Evolutionary conservation across 2,329 filamentous ascomycete genomes (phyloP), one percentile per base, ranked within the genome.

Genomic region (Penicillium sp.): DNA sequence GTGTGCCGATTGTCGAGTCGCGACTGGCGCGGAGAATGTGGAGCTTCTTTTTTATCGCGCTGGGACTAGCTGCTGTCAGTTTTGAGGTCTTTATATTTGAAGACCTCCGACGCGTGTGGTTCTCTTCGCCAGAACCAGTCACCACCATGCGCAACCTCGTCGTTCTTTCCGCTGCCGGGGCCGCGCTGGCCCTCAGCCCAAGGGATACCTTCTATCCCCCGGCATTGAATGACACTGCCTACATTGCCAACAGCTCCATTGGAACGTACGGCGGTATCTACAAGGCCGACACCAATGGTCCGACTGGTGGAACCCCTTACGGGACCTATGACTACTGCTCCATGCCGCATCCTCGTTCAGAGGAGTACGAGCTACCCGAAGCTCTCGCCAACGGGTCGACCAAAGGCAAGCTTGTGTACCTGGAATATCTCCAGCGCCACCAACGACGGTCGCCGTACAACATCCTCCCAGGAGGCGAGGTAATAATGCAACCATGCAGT

Each of bases 381-480:
- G 62, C 69, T 5, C 56, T 75, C 7, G 55, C 54, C 5, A 66
- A 69, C 9, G 62, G 66, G 0, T 61, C 64, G 4, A 55, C 67
- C 9, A 57, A 65, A 3, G 71, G 64, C 3, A 64, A 66, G 14
- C 53, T 75, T n/a, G 67, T 74, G 2, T 74, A 74, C 38, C 59
- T 75, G 1, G 71, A 74, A 49, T 75, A 75, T 49, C 47, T 75
- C 14, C 73, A 75, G 52, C 70, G 73, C 3, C 73, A 75, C 47
- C 73, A 75, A 49, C 61, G 73, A 10, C 66, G 73, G 4, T 66
- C 73, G 1, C 72, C 73, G 1, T 75, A 75, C 54, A 75, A 75
- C 34, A 71, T 75, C 38, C 60, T 75, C 13, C 71, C 73, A 0
- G 71, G 69, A 1, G 73, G 73, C 21, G 73, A 75, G 62, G 73